phyloP scores from a whole-genome alignment of 768 basidiomycete genomes.

The Lactifluus volemus region DNA sequence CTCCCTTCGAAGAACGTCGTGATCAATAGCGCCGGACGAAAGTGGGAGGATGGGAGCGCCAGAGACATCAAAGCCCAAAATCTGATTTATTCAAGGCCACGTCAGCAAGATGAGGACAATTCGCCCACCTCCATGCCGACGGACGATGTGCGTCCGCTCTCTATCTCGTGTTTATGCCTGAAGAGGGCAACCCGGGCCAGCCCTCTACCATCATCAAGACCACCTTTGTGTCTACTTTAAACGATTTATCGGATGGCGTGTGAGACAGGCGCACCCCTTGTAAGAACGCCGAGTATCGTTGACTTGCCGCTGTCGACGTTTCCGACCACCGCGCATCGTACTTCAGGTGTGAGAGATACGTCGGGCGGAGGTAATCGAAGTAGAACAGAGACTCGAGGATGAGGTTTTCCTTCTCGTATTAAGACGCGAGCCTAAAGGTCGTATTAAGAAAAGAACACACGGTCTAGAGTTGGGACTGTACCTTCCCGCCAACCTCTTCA shows the following conservation, averaged over 20 bases:
- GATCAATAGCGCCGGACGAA: conserved; percentile 44
- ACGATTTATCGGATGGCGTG: conserved; percentile 20
- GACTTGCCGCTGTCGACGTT: conserved; percentile 94
- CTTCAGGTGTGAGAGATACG: conserved; percentile 78
- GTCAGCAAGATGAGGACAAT: neutral
- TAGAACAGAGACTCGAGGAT: conserved; percentile 52
- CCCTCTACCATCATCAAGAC: conserved; percentile 74
- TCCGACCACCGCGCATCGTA: conserved; percentile 91
- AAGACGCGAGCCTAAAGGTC: conserved; percentile 45
- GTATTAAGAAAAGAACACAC: neutral
- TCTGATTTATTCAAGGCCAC: conserved; percentile 36
- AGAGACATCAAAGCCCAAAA: conserved; percentile 75
- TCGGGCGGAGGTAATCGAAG: conserved; percentile 69
- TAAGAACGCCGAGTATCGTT: conserved; percentile 89
- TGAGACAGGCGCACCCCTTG: conserved; percentile 53
- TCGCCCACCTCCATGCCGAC: conserved; percentile 88
- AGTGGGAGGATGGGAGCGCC: conserved; percentile 76
- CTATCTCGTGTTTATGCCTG: conserved; percentile 95
- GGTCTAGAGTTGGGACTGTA: conserved; percentile 23
- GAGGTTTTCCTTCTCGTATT: conserved; percentile 36
- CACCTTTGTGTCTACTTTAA: conserved; percentile 34
- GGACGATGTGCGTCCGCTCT: conserved; percentile 89
- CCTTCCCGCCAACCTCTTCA: conserved; percentile 79
- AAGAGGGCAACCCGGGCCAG: conserved; percentile 83
- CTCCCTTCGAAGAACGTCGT: conserved; percentile 65